Evolutionary conservation across 108 stramenopile species (phyloP), one percentile per base, ranked within the genome.

Genomic region (Ochromonas danica): DNA sequence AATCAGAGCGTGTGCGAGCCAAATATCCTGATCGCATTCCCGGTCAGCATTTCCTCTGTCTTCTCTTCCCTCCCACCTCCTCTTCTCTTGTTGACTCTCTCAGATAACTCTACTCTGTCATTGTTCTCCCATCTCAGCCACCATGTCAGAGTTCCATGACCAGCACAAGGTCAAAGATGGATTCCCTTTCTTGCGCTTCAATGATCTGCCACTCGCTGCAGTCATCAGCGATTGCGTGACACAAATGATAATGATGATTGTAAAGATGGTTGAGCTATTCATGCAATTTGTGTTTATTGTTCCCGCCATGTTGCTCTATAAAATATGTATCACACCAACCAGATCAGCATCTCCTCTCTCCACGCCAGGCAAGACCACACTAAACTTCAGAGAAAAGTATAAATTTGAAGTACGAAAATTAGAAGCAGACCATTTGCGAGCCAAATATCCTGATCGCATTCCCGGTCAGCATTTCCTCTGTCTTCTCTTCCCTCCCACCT

Each of bases 21-120:
- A 96, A 96, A 82, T 99, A 97, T 82, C 96, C 98, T 10, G 98
- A 99, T 82, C 92, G 98, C 30, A 93, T 99, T 25, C 98, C 98
- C 6, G 14, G 98, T 98, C 77, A 80, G 84, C 81, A 25, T 2
- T 3, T n/a, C n/a, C n/a, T n/a, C n/a, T n/a, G n/a, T 28, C 33
- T 3, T 25, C 22, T 25, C 22, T 60, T 22, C 22, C 22, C 25
- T 25, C 25, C 57, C 22, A 25, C 57, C 57, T 22, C 57, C 57
- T 25, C 25, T 60, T 60, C 25, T 22, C 57, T 43, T 1, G 42
- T 25, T 28, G 1, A n/a, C n/a, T n/a, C n/a, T n/a, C n/a, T n/a
- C n/a, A n/a, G n/a, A n/a, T n/a, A n/a, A n/a, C n/a, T n/a, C n/a
- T n/a, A n/a, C 39, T 28, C 22, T 1, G 1, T 41, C 22, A 43